phyloP scores from a whole-genome alignment of 768 basidiomycete genomes.

The Cantharellus cinnabarinus region DNA sequence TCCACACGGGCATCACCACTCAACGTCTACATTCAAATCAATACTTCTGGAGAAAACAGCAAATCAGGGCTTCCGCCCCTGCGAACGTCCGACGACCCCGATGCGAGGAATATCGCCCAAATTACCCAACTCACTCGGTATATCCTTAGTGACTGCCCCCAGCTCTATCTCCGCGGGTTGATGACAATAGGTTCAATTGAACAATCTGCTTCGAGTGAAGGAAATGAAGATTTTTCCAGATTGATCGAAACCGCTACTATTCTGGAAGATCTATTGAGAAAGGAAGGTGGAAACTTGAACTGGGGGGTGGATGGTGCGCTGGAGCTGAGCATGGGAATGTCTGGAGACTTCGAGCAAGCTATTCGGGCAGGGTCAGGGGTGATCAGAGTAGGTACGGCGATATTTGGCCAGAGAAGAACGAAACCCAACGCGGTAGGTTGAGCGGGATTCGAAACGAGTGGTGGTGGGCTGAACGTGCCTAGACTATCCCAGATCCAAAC shows the following conservation, averaged over 20 bases:
- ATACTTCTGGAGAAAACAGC: slow-evolving; percentile 79
- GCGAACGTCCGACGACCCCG: slow-evolving; percentile 5
- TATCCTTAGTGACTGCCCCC: slow-evolving; percentile 52
- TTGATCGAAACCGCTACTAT: slow-evolving; percentile 43
- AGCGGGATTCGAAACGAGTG: not conserved
- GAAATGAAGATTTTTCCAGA: slow-evolving; percentile 54
- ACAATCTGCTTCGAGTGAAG: slow-evolving; percentile 32
- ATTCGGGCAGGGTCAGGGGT: slow-evolving; percentile 66
- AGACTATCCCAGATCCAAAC: not conserved
- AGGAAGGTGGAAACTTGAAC: slow-evolving; percentile 8
- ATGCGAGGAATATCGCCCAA: slow-evolving; percentile 24
- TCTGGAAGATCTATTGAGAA: slow-evolving; percentile 18
- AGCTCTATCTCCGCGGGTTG: slow-evolving; percentile 57
- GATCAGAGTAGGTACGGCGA: slow-evolving; percentile 78
- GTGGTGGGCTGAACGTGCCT: not conserved
- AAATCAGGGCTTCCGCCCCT: slow-evolving; percentile 67
- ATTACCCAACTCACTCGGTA: slow-evolving; percentile 46
- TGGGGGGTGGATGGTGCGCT: slow-evolving; percentile 24
- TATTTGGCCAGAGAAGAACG: slow-evolving; percentile 56
- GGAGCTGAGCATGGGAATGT: slow-evolving; percentile 89
- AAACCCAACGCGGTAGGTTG: slow-evolving; percentile 16
- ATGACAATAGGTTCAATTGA: slow-evolving; percentile 92
- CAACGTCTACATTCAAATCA: slow-evolving; percentile 77
- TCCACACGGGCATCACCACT: slow-evolving; percentile 36
- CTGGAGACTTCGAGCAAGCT: slow-evolving; percentile 79